Evolutionary conservation across 176 grass and related monocot genomes (phyloP), one percentile per base, ranked within the genome.

Genomic region (Microstegium vimineum): DNA sequence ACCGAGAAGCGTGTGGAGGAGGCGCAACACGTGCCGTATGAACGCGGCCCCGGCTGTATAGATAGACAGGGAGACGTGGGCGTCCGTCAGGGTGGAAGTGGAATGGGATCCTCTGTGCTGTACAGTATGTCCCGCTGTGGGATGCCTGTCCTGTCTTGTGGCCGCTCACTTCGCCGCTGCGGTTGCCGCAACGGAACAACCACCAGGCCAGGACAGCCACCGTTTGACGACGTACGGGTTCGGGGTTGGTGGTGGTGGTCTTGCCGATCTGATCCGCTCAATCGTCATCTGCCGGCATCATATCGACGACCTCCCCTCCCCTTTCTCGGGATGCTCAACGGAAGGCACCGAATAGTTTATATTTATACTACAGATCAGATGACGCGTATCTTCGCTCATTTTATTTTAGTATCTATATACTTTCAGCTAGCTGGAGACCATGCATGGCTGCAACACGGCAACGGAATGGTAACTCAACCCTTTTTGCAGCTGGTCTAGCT

Each of bases 21-120:
- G 45, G 69, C 47, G 68, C 37, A 66, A 97, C 94, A 91, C 91
- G 91, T 88, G 94, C 66, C 89, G 47, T 57, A 13, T 69, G 78
- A 69, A 36, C 78, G n/a, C 62, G 42, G 15, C 69, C 12, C n/a
- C 8, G 8, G 52, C 6, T 36, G 63, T 36, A n/a, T n/a, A n/a
- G n/a, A n/a, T 64, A 22, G 56, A 12, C n/a, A 60, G 56, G n/a
- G 38, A 62, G n/a, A n/a, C 60, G 40, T 65, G 76, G 76, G n/a
- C 43, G 40, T 13, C 54, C n/a, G 54, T 59, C 9, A 71, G 23
- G 37, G 23, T 13, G 49, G 28, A 12, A 26, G 23, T 2, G 43
- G 13, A 46, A 54, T 56, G 25, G 72, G 86, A 89, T 89, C 73
- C 54, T 76, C 33, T 72, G 82, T 14, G 86, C 8, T 0, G 43